These are phyloP conservation scores for Suillus paluster DNA, from an alignment of 768 basidiomycete species.

Conservation along the genomic window DNA sequence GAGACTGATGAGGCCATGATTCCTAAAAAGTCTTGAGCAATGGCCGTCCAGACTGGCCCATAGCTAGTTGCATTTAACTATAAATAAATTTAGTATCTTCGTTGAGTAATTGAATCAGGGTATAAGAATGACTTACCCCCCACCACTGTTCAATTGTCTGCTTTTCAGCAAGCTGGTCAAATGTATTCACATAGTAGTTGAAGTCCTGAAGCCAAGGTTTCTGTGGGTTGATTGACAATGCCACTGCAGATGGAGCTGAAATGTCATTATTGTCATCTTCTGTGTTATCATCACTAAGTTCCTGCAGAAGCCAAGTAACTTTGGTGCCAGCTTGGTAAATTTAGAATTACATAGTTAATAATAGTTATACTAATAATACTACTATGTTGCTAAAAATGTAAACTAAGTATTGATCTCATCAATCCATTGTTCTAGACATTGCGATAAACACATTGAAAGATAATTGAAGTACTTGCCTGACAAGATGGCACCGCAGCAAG, in stretches of 20 bases:
- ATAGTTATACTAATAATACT: too few species aligned
- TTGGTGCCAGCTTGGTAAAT: not conserved
- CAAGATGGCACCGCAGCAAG: too few species aligned
- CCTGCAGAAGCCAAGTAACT: not conserved
- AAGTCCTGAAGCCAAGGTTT: constrained; percentile 28
- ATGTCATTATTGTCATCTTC: constrained; percentile 12
- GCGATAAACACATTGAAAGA: too few species aligned
- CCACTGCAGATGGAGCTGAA: constrained; percentile 3
- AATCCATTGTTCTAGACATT: too few species aligned
- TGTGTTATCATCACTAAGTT: constrained; percentile 15
- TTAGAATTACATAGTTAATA: too few species aligned
- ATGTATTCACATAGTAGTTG: constrained; percentile 24
- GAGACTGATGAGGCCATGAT: too few species aligned
- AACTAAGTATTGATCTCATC: too few species aligned
- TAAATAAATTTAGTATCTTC: not conserved
- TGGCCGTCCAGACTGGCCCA: too few species aligned
- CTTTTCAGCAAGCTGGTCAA: constrained; percentile 6
- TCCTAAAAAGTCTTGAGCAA: too few species aligned
- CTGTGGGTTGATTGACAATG: not conserved
- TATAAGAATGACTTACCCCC: constrained; percentile 37
- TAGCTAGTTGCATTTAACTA: constrained; percentile 29
- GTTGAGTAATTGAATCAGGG: not conserved
- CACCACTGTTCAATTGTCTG: constrained; percentile 35
- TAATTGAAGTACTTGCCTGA: too few species aligned
- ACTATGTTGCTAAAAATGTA: too few species aligned